phyloP scores from a whole-genome alignment of 2,329 filamentous ascomycete species.

The Penicillium capsulatum region DNA sequence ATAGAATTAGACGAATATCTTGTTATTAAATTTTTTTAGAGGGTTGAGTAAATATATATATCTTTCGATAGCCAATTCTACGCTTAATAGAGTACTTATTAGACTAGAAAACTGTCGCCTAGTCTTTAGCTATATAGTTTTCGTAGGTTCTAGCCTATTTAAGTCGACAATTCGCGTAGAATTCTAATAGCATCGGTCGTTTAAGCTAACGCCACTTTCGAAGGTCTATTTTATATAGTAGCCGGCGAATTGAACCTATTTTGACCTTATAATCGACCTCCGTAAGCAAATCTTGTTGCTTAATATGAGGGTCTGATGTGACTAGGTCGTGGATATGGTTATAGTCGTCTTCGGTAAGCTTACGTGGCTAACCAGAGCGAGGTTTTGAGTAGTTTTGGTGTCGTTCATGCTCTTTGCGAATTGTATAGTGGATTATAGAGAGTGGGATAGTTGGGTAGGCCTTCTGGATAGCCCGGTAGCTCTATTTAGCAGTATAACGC shows the following conservation, averaged over 20 bases:
- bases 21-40: slow-evolving; percentile 3
- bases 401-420: neutral
- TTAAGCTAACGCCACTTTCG: neutral
- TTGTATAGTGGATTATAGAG: neutral
- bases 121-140: slow-evolving; percentile 7
- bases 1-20: slow-evolving; percentile 3
- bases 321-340: neutral
- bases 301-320: neutral
- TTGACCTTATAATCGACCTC: neutral
- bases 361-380: neutral
- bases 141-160: slow-evolving; percentile 4
- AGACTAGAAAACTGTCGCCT: slow-evolving; percentile 7
- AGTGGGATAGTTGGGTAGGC: too few species aligned
- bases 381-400: neutral
- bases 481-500: too few species aligned
- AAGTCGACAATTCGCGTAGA: neutral
- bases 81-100: slow-evolving; percentile 11
- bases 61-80: neutral
- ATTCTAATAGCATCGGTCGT: neutral
- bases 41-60: slow-evolving; percentile 10
- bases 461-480: too few species aligned
- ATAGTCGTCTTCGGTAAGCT: neutral
- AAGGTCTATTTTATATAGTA: neutral
- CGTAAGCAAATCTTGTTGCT: neutral
- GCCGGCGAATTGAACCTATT: neutral